These are phyloP conservation scores for Xylariales sp. DNA, from an alignment of 2,329 filamentous ascomycete species.

Conservation along the genomic window DNA sequence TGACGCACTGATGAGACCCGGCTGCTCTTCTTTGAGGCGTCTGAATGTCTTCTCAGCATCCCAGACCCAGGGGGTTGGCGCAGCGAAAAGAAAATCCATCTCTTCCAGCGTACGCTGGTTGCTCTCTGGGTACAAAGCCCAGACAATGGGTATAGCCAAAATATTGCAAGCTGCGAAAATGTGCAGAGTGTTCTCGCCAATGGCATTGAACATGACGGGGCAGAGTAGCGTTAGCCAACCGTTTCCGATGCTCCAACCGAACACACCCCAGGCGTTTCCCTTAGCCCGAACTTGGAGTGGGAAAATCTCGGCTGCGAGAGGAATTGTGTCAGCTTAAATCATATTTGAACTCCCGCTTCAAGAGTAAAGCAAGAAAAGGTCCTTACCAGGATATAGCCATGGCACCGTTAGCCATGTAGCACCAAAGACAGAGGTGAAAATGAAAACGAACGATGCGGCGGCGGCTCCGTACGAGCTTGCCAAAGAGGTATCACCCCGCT, in stretches of 20 bases:
- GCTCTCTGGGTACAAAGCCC: constrained; percentile 70
- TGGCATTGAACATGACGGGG: constrained; percentile 30
- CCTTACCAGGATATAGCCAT: constrained; percentile 42
- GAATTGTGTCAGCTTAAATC: too few relatives aligned
- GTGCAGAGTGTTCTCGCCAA: constrained; percentile 68
- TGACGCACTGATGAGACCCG: constrained; percentile 37
- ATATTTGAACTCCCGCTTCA: too few relatives aligned
- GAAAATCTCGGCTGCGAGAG: constrained; percentile 69
- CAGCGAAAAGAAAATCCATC: constrained; percentile 69
- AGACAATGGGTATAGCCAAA: constrained; percentile 64
- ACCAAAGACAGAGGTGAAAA: constrained; percentile 62
- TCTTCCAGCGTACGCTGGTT: constrained; percentile 72
- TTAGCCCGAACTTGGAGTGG: constrained; percentile 66
- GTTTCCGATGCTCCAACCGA: constrained; percentile 74
- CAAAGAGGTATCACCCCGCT: constrained; percentile 36
- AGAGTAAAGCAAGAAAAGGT: too few relatives aligned
- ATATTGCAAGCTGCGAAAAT: constrained; percentile 68
- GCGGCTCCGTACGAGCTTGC: constrained; percentile 55
- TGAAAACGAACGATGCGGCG: constrained; percentile 66
- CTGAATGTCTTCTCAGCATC: constrained; percentile 63
- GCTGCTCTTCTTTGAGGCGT: constrained; percentile 56
- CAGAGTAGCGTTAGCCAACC: constrained; percentile 45
- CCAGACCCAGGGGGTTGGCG: constrained; percentile 65
- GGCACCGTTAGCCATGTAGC: constrained; percentile 58
- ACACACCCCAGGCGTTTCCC: constrained; percentile 71